phyloP scores from a whole-genome alignment of 208 protist genomes.

The Willaertia magna region DNA sequence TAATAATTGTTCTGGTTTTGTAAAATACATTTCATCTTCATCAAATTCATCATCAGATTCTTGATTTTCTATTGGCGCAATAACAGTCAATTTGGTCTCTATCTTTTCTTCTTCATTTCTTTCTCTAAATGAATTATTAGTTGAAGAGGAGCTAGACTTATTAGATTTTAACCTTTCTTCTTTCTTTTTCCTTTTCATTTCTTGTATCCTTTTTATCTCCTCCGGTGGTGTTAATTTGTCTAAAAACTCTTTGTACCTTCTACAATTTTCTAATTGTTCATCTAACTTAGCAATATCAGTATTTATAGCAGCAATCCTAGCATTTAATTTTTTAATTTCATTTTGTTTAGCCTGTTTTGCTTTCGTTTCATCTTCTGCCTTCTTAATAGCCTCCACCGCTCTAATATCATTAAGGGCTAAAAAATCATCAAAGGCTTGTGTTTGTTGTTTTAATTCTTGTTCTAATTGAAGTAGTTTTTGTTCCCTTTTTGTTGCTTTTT shows the following conservation, averaged over 20 bases:
- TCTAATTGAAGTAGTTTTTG: constrained; percentile 72
- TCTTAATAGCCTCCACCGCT: constrained; percentile 78
- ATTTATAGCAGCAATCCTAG: constrained; percentile 62
- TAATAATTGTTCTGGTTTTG: constrained; percentile 68
- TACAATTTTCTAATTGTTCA: constrained; percentile 71
- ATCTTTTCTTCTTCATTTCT: constrained; percentile 19
- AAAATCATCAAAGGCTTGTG: constrained; percentile 80
- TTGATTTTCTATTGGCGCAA: not conserved
- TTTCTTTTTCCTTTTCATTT: constrained; percentile 9
- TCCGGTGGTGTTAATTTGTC: constrained; percentile 63
- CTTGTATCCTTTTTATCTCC: constrained; percentile 47
- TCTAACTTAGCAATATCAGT: constrained; percentile 71
- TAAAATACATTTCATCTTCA: constrained; percentile 74
- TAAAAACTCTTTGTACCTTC: constrained; percentile 73
- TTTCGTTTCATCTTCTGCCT: constrained; percentile 71
- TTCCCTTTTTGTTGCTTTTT: constrained; percentile 68
- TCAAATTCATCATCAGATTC: constrained; percentile 43
- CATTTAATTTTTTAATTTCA: constrained; percentile 85
- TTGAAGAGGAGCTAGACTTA: constrained; percentile 15
- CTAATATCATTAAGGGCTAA: constrained; percentile 83
- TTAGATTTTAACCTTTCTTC: not conserved
- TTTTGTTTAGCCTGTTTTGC: constrained; percentile 72
- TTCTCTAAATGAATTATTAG: constrained; percentile 20
- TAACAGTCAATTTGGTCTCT: constrained; percentile 34
- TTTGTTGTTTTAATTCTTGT: constrained; percentile 72